A percentile compares a stretch with the other conserved stretches of the same genome.
Evolutionary conservation across 345 rosid genomes (phyloP).

Genomic region (Populus ilicifolia): DNA sequence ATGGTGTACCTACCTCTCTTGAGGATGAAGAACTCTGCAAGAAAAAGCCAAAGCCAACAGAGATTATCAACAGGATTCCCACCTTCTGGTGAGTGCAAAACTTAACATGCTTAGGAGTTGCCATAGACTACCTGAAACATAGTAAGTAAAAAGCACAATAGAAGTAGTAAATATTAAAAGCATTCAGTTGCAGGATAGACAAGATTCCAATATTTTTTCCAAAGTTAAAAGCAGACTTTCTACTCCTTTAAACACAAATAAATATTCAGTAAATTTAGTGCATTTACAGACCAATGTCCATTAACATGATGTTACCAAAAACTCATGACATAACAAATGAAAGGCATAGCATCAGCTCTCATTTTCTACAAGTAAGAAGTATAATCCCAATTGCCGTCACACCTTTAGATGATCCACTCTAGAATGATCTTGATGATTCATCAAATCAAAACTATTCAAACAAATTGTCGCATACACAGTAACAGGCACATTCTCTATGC

Average conservation of each 20-base stretch:
- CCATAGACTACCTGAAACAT: conserved; percentile 28
- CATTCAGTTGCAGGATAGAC: background rate
- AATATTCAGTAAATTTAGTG: too few relatives aligned
- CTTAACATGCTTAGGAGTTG: background rate
- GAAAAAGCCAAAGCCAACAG: conserved; percentile 9
- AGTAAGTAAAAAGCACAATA: background rate
- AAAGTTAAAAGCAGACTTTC: background rate
- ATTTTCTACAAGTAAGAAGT: background rate
- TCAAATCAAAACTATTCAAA: background rate
- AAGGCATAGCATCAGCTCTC: background rate
- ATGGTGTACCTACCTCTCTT: conserved; percentile 21
- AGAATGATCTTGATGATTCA: background rate
- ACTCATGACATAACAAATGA: too few relatives aligned
- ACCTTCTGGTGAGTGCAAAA: conserved; percentile 5
- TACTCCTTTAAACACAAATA: too few relatives aligned
- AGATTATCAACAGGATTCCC: conserved; percentile 25
- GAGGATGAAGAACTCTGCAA: conserved; percentile 14
- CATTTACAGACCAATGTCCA: too few relatives aligned
- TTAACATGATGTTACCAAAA: too few relatives aligned
- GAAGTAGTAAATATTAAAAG: background rate
- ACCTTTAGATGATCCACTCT: background rate
- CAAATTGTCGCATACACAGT: background rate
- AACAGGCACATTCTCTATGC: background rate
- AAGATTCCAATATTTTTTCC: background rate
- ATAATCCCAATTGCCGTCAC: background rate